These are phyloP conservation scores for Phellinidium pouzarii DNA, from an alignment of 1,284 basidiomycete species.

Conservation along the genomic window DNA sequence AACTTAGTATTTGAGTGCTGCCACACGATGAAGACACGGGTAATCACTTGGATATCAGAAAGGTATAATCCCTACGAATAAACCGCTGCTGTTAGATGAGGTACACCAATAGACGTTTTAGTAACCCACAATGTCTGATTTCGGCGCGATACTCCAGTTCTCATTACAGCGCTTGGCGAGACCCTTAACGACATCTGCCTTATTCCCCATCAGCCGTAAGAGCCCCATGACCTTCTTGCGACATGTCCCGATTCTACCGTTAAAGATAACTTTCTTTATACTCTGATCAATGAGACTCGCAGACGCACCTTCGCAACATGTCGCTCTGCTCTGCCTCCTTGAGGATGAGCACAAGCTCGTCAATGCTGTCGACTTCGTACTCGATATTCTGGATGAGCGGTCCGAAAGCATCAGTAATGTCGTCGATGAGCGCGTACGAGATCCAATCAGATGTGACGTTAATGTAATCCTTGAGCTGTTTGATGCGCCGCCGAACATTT, in stretches of 20 bases:
- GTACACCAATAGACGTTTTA: conserved; percentile 2
- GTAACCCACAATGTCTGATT: conserved; percentile 84
- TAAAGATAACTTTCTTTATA: background rate
- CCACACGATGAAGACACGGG: background rate
- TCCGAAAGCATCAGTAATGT: conserved; percentile 99
- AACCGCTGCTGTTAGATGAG: conserved; percentile 1
- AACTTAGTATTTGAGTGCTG: too few relatives aligned
- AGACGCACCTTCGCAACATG: conserved; percentile 56
- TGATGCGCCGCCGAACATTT: conserved; percentile 95
- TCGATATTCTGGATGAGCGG: conserved; percentile 98
- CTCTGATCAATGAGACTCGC: background rate
- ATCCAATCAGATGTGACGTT: conserved; percentile 99
- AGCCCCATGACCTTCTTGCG: conserved; percentile 99
- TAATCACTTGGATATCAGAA: conserved; percentile 74
- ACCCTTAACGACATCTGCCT: conserved; percentile 99
- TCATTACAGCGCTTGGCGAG: conserved; percentile 98
- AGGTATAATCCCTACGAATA: conserved; percentile 78
- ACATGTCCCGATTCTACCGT: conserved; percentile 87
- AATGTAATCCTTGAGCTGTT: conserved; percentile 99
- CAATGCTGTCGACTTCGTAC: conserved; percentile 98
- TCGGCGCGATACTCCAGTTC: conserved; percentile 98
- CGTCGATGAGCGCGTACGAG: conserved; percentile 98
- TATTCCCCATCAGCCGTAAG: conserved; percentile 94
- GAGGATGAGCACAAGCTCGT: conserved; percentile 94
- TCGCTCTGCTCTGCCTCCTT: conserved; percentile 82